Percentiles rank a stretch among this genome's conserved stretches.
These are phyloP conservation scores for Cynanchum wilfordii DNA, from an alignment of 257 asterid genomes.

Conservation along the genomic window DNA sequence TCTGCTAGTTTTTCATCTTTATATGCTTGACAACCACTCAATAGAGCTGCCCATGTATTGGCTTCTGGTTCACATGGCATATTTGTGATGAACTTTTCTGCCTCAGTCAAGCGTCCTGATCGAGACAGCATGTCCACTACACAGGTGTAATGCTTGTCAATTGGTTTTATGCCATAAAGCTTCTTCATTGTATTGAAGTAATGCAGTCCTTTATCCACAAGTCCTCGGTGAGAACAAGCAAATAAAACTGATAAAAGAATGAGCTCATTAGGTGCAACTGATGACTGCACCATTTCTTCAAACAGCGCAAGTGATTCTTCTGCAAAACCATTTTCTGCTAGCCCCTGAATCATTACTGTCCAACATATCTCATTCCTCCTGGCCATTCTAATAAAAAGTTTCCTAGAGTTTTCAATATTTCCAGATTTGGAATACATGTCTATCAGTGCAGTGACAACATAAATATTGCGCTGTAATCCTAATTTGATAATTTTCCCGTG, in stretches of 20 bases:
- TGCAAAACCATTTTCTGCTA: constrained; percentile 70
- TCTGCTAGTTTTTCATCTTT: constrained; percentile 42
- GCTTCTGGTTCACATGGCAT: constrained; percentile 63
- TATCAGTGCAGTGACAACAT: constrained; percentile 61
- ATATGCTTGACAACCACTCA: constrained; percentile 61
- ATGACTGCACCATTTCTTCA: constrained; percentile 45
- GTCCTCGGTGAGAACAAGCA: constrained; percentile 80
- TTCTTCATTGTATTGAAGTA: constrained; percentile 65
- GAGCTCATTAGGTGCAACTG: constrained; percentile 46
- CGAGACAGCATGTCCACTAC: constrained; percentile 79
- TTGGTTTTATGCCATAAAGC: constrained; percentile 49
- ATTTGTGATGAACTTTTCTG: constrained; percentile 42
- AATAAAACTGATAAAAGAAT: constrained; percentile 55
- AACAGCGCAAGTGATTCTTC: constrained; percentile 55
- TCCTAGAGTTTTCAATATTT: constrained; percentile 42
- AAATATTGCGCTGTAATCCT: constrained; percentile 52
- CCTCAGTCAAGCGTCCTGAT: constrained; percentile 62
- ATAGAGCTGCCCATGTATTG: constrained; percentile 68
- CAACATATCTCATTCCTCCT: constrained; percentile 53
- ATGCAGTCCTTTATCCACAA: constrained; percentile 58
- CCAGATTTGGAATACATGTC: constrained; percentile 87
- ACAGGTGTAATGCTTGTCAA: constrained; percentile 48
- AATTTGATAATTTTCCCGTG: constrained; percentile 58
- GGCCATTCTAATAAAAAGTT: constrained; percentile 43
- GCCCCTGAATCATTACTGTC: constrained; percentile 92